Conservation (phyloP, 805 yeast species). For the Isabelozyma rhagii region DNA sequence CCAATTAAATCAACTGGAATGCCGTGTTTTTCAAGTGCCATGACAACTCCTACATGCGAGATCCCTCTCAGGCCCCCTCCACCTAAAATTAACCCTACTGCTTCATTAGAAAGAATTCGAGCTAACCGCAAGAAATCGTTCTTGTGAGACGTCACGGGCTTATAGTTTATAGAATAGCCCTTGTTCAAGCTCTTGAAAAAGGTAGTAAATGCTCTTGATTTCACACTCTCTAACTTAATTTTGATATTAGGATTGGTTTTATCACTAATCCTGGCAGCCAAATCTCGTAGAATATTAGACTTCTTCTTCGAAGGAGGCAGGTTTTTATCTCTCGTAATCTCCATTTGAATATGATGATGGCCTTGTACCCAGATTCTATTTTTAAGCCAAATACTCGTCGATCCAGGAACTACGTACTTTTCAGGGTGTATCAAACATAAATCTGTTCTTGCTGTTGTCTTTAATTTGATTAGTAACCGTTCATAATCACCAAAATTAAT, state of each 20-base stretch:
- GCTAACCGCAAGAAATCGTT: slow-evolving; percentile 90
- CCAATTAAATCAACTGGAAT: slow-evolving; percentile 93
- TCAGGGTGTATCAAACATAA: slow-evolving; percentile 82
- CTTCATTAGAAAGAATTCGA: slow-evolving; percentile 84
- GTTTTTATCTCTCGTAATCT: slow-evolving; percentile 20
- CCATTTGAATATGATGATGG: slow-evolving; percentile 88
- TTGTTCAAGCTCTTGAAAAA: slow-evolving; percentile 19
- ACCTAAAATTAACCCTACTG: slow-evolving; percentile 90
- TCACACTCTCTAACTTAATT: slow-evolving; percentile 28
- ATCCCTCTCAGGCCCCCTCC: slow-evolving; percentile 98
- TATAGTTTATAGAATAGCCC: slow-evolving; percentile 15
- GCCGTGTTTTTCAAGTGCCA: slow-evolving; percentile 86
- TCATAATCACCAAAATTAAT: slow-evolving; percentile 86
- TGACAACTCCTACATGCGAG: slow-evolving; percentile 87
- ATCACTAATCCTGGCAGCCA: slow-evolving; percentile 32
- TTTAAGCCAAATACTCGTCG: slow-evolving; percentile 81
- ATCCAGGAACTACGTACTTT: slow-evolving; percentile 76
- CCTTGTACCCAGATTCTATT: slow-evolving; percentile 86
- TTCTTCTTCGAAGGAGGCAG: slow-evolving; percentile 15
- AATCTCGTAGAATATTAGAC: slow-evolving; percentile 25
- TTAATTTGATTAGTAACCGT: slow-evolving; percentile 64
- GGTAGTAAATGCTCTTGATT: slow-evolving; percentile 24
- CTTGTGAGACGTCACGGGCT: slow-evolving; percentile 55
- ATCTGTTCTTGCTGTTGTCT: slow-evolving; percentile 85
- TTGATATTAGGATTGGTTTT: slow-evolving; percentile 33